A percentile compares a stretch with the other conserved stretches of the same genome.
phyloP scores from a whole-genome alignment of 1,284 basidiomycete genomes.

The Ceratobasidium sp. region DNA sequence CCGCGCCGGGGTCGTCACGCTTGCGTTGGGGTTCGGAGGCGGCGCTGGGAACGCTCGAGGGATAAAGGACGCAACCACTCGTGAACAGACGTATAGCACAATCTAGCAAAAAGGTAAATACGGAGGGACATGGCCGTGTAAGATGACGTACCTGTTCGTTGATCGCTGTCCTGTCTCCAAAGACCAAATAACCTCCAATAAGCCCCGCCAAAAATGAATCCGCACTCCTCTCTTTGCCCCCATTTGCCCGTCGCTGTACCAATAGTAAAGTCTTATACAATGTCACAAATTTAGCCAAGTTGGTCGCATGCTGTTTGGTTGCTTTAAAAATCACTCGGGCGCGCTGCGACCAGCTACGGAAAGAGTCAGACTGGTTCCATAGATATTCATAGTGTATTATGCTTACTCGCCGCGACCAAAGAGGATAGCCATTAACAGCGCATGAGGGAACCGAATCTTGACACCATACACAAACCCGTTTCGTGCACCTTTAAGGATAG shows the following conservation, averaged over 20 bases:
- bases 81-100: slow-evolving; percentile 92
- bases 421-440: slow-evolving; percentile 96
- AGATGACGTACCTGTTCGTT: slow-evolving; percentile 86
- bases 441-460: slow-evolving; percentile 98
- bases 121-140: neutral
- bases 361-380: slow-evolving; percentile 35
- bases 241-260: slow-evolving; percentile 79
- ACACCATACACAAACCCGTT: slow-evolving; percentile 77
- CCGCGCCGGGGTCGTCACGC: slow-evolving; percentile 53
- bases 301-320: slow-evolving; percentile 88
- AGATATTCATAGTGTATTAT: neutral
- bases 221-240: slow-evolving; percentile 77
- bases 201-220: slow-evolving; percentile 96
- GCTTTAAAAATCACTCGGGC: slow-evolving; percentile 77
- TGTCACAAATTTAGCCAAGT: slow-evolving; percentile 92
- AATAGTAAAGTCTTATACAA: slow-evolving; percentile 90
- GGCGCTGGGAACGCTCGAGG: slow-evolving; percentile 70
- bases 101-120: slow-evolving; percentile 63
- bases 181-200: slow-evolving; percentile 90
- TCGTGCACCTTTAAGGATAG: slow-evolving; percentile 92
- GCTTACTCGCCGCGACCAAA: slow-evolving; percentile 89
- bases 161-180: slow-evolving; percentile 94
- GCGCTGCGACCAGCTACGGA: slow-evolving; percentile 71
- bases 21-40: slow-evolving; percentile 49
- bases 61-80: slow-evolving; percentile 86